Evolutionary conservation across 2,329 filamentous ascomycete species (phyloP).

Genomic region (Alternaria solani): DNA sequence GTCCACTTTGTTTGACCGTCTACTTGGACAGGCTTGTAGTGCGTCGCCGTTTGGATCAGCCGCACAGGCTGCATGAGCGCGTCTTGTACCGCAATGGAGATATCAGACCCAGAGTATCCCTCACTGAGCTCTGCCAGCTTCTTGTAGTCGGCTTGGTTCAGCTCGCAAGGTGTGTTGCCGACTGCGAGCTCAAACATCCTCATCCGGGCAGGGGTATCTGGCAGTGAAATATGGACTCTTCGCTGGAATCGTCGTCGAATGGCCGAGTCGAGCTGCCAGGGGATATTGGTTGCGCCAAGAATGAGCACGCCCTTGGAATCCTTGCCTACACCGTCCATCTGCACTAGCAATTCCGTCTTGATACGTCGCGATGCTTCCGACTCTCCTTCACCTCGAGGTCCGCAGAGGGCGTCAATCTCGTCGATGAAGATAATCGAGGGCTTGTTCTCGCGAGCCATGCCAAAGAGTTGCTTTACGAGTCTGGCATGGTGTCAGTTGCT

Average conservation of each 20-base stretch:
- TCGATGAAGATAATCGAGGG: conserved; percentile 99
- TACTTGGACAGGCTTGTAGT: conserved; percentile 88
- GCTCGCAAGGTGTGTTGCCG: conserved; percentile 88
- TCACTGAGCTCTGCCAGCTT: conserved; percentile 83
- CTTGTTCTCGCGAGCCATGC: conserved; percentile 97
- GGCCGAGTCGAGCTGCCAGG: conserved; percentile 96
- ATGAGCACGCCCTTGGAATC: conserved; percentile 94
- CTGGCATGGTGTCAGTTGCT: conserved; percentile 55
- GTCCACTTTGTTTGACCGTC: conserved; percentile 75
- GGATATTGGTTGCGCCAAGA: conserved; percentile 95
- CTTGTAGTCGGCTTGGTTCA: conserved; percentile 79
- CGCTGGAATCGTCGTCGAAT: conserved; percentile 96
- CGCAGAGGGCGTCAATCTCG: conserved; percentile 95
- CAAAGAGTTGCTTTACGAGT: conserved; percentile 94
- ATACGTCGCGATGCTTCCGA: conserved; percentile 96
- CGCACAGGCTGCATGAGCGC: conserved; percentile 97
- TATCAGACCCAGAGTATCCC: conserved; percentile 96
- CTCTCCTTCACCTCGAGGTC: conserved; percentile 91
- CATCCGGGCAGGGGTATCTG: conserved; percentile 84
- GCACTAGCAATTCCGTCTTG: conserved; percentile 97
- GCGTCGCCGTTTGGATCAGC: conserved; percentile 95
- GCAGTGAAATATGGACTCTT: conserved; percentile 92
- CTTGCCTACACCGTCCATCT: conserved; percentile 98
- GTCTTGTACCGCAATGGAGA: conserved; percentile 92
- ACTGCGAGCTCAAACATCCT: conserved; percentile 96